phyloP scores from a whole-genome alignment of 768 basidiomycete genomes.

The Tephrocybe sp. region DNA sequence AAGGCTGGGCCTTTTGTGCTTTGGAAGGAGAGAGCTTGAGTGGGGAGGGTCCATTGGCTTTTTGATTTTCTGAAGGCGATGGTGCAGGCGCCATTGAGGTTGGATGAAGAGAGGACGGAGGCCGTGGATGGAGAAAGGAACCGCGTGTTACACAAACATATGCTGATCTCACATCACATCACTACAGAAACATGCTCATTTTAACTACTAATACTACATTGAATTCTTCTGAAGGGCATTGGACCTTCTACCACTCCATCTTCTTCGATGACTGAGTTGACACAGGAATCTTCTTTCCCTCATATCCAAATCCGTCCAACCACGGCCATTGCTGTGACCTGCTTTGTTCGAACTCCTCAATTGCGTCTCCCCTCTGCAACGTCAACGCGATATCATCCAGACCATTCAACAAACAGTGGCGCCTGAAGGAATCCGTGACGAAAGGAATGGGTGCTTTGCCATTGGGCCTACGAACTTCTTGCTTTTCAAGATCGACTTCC shows the following conservation, averaged over 20 bases:
- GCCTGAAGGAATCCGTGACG: conserved; percentile 83
- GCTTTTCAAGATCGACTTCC: conserved; percentile 81
- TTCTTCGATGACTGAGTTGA: conserved; percentile 39
- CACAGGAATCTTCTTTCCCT: conserved; percentile 71
- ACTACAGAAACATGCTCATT: no score
- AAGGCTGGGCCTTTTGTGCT: conserved; percentile 17
- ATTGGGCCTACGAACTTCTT: conserved; percentile 71
- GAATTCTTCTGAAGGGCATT: neutral
- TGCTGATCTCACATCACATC: neutral
- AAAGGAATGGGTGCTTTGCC: conserved; percentile 76
- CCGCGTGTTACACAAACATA: neutral
- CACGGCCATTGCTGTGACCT: conserved; percentile 87
- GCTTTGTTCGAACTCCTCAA: conserved; percentile 75
- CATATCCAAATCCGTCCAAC: conserved; percentile 94
- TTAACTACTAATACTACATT: no score
- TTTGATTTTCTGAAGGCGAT: conserved; percentile 5
- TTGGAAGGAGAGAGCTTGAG: conserved; percentile 20
- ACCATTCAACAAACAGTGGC: conserved; percentile 93
- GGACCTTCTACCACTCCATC: conserved; percentile 66
- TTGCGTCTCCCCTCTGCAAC: conserved; percentile 71
- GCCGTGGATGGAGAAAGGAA: neutral
- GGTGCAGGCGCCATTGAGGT: conserved; percentile 8
- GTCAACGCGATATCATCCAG: conserved; percentile 97
- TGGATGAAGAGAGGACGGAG: neutral
- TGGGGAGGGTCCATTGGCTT: conserved; percentile 17